phyloP scores from a whole-genome alignment of 768 basidiomycete species.

The Tulasnella calospora region DNA sequence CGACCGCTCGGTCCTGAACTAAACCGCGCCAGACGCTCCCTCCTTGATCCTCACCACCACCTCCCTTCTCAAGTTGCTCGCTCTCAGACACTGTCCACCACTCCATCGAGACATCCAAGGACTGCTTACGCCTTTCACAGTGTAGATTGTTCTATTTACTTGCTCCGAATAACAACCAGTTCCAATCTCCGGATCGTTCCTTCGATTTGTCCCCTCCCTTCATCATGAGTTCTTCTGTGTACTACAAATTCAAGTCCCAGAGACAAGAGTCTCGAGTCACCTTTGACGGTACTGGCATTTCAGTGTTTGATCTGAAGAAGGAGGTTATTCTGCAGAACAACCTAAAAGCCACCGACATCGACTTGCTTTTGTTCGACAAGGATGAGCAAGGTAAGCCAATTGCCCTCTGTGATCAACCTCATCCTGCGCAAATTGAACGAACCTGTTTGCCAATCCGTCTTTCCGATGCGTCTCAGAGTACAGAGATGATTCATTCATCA shows the following conservation, averaged over 20 bases:
- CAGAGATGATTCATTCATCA: conserved; percentile 83
- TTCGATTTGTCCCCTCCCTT: background rate
- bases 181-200: background rate
- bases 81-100: background rate
- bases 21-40: background rate
- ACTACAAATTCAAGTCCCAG: conserved; percentile 96
- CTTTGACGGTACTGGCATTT: conserved; percentile 98
- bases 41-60: background rate
- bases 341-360: conserved; percentile 96
- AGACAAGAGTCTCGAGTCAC: conserved; percentile 91
- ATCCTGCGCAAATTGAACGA: background rate
- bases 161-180: background rate
- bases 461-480: conserved; percentile 54
- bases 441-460: background rate
- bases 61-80: background rate
- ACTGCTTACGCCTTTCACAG: background rate
- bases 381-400: conserved; percentile 74
- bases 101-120: background rate
- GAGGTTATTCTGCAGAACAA: conserved; percentile 96
- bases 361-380: conserved; percentile 81
- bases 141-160: conserved; percentile 8
- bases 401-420: background rate
- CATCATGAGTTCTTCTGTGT: conserved; percentile 84
- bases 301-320: conserved; percentile 98
- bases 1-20: background rate